Conservation (phyloP, 163 green algal species). For the Chlamydomonas reinhardtii region DNA sequence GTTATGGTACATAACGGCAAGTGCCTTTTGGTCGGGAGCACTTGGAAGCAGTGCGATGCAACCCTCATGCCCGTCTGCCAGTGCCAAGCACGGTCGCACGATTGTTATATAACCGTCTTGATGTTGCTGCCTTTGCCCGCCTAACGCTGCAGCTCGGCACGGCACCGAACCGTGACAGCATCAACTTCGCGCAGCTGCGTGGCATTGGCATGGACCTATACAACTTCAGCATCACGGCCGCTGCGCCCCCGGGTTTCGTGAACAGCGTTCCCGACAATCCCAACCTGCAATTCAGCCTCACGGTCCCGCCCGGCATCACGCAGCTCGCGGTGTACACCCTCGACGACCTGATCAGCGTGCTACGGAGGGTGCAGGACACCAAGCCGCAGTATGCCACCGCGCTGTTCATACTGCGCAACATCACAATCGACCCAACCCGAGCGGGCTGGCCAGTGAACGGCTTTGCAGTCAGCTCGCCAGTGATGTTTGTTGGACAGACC, state of each 20-base stretch:
- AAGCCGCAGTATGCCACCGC: not conserved
- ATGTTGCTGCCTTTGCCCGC: too few relatives aligned
- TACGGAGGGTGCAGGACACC: not conserved
- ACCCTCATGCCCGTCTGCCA: too few relatives aligned
- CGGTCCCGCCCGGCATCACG: not conserved
- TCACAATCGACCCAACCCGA: conserved; percentile 18
- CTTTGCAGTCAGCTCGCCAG: not conserved
- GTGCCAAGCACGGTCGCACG: too few relatives aligned
- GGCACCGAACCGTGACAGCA: not conserved
- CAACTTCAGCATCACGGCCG: conserved; percentile 15
- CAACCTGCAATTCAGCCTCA: not conserved
- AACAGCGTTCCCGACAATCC: conserved; percentile 1
- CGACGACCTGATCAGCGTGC: conserved; percentile 7
- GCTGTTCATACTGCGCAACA: conserved; percentile 24
- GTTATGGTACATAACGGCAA: too few relatives aligned
- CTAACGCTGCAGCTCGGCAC: not conserved
- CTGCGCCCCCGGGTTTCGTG: not conserved
- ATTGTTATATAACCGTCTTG: too few relatives aligned
- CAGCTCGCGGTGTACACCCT: conserved; percentile 20
- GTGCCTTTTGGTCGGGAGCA: not conserved
- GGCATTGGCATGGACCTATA: conserved; percentile 5
- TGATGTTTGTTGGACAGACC: conserved; percentile 18
- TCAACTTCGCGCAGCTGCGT: conserved; percentile 2
- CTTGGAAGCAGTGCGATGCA: not conserved
- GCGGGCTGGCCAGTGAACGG: too few relatives aligned